A percentile compares a stretch with the other conserved stretches of the same genome.
phyloP scores from a whole-genome alignment of 202 grass and related monocot genomes.

The Dendrocalamus latiflorus region DNA sequence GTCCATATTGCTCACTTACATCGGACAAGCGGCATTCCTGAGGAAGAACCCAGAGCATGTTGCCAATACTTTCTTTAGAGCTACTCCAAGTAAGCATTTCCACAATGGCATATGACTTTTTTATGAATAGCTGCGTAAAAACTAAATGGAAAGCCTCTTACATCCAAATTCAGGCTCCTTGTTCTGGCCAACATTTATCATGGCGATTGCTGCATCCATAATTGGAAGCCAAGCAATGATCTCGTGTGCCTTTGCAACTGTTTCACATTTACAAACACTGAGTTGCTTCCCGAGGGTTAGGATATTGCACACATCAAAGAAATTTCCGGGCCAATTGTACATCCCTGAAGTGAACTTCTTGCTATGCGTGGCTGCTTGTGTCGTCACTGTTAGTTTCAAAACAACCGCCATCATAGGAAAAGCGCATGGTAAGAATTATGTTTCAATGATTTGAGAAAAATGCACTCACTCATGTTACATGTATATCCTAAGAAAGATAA shows the following conservation, averaged over 20 bases:
- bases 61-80: too few relatives aligned
- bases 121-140: too few relatives aligned
- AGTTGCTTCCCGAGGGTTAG: constrained; percentile 44
- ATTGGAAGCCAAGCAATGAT: constrained; percentile 54
- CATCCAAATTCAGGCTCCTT: constrained; percentile 1
- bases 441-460: too few relatives aligned
- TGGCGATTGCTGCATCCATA: constrained; percentile 31
- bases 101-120: too few relatives aligned
- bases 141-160: too few relatives aligned
- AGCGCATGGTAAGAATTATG: constrained; percentile 26
- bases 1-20: constrained; percentile 36
- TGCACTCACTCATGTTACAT: too few relatives aligned
- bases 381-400: constrained; percentile 27
- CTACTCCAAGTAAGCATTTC: too few relatives aligned
- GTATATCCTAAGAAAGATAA: too few relatives aligned
- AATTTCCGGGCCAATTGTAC: constrained; percentile 36
- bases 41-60: neutral
- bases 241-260: constrained; percentile 35
- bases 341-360: constrained; percentile 44
- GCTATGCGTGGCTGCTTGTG: constrained; percentile 25
- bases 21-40: constrained; percentile 44
- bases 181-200: constrained; percentile 47
- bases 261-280: constrained; percentile 31
- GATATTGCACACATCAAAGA: constrained; percentile 37
- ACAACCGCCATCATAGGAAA: constrained; percentile 38